Percentiles rank a stretch among this genome's conserved stretches.
phyloP scores from a whole-genome alignment of 139 green algal genomes.

The Volvox reticuliferus region DNA sequence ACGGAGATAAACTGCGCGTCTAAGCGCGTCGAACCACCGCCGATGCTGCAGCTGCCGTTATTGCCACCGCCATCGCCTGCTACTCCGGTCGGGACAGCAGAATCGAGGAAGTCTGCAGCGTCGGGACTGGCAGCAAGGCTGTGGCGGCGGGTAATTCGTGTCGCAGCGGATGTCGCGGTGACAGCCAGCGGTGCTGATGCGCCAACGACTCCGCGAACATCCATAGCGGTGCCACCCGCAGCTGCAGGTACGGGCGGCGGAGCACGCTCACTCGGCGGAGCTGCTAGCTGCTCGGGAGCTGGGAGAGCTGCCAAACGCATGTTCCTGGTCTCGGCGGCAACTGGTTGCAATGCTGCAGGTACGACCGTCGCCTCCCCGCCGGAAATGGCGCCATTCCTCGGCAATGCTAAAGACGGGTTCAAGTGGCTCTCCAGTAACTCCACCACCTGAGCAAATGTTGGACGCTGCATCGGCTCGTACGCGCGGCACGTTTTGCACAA shows the following conservation, averaged over 20 bases:
- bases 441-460: slow-evolving; percentile 45
- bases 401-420: neutral
- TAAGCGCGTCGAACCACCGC: neutral
- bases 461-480: slow-evolving; percentile 38
- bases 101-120: neutral
- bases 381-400: neutral
- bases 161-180: neutral
- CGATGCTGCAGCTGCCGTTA: neutral
- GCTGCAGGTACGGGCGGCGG: neutral
- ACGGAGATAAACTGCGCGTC: slow-evolving; percentile 17
- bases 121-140: neutral
- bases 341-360: no score
- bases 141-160: neutral
- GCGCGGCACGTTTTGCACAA: slow-evolving; percentile 50
- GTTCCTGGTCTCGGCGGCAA: neutral
- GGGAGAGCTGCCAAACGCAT: neutral
- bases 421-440: slow-evolving; percentile 32
- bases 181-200: neutral
- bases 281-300: neutral
- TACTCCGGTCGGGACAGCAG: neutral
- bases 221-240: neutral
- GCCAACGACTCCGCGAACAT: neutral
- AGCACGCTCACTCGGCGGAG: neutral
- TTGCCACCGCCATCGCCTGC: neutral
- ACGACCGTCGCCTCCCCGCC: neutral